Evolutionary conservation across 495 filamentous ascomycete genomes (phyloP), one percentile per base, ranked within the genome.

Genomic region (Polyplosphaeria fusca): DNA sequence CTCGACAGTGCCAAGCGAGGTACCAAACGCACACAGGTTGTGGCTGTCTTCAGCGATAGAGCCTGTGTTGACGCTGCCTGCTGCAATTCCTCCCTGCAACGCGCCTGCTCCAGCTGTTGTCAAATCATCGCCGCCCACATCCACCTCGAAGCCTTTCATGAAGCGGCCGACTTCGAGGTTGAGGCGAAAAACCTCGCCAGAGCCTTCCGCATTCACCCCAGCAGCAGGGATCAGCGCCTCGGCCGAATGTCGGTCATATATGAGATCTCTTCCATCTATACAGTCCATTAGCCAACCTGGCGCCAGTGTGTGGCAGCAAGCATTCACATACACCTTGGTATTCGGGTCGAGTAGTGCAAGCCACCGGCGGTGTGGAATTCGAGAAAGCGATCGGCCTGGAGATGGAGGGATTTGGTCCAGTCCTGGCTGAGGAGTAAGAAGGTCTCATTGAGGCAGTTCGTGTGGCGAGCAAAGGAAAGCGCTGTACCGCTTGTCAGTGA

Each of bases 291-390:
- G n/a, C n/a, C n/a, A n/a, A n/a, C n/a, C n/a, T n/a, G n/a, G n/a
- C n/a, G n/a, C n/a, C n/a, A n/a, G n/a, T n/a, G n/a, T n/a, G n/a
- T n/a, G n/a, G n/a, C n/a, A n/a, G n/a, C n/a, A n/a, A n/a, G n/a
- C n/a, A n/a, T n/a, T n/a, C n/a, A n/a, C n/a, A n/a, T n/a, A n/a
- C n/a, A 99, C 50, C 94, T 77, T 16, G 94, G 94, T 25, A 97
- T 81, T 18, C 93, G 82, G 28, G 88, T 86, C 19, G 83, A 82
- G 70, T 97, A 89, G 67, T 96, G 91, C 54, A 87, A 87, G 59
- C 91, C 94, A 60, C 80, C 79, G 4, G 89, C 88, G 0, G 91
- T 97, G 67, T 99, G 94, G 64, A 99, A 94, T 70, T 97, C 89
- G 37, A 99, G 81, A 37, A 82, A 87, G 47, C 94, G 84, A 69